A percentile compares a stretch with the other conserved stretches of the same genome.
phyloP scores from a whole-genome alignment of 108 stramenopile genomes.

The Seminavis robusta region DNA sequence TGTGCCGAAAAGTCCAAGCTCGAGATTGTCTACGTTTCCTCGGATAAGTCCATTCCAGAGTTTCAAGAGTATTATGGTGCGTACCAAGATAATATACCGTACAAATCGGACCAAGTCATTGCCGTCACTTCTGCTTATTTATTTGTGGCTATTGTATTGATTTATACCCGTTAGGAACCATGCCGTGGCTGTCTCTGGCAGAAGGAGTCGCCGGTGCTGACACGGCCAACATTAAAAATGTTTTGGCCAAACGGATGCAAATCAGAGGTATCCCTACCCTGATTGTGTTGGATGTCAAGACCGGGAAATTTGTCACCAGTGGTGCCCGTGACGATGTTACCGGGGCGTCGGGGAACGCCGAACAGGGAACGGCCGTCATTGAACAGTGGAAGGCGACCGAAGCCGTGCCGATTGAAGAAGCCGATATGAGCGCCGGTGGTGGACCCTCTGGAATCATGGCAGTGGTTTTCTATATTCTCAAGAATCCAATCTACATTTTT shows the following conservation, averaged over 20 bases:
- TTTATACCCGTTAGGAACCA: slow-evolving; percentile 34
- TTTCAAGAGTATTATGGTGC: slow-evolving; percentile 46
- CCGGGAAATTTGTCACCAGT: slow-evolving; percentile 55
- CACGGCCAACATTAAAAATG: slow-evolving; percentile 40
- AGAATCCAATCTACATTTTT: slow-evolving; percentile 59
- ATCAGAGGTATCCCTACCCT: slow-evolving; percentile 67
- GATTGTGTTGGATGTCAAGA: slow-evolving; percentile 64
- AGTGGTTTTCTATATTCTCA: slow-evolving; percentile 44
- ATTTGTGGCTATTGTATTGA: neutral
- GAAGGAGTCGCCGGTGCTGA: slow-evolving; percentile 24
- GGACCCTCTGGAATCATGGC: slow-evolving; percentile 17
- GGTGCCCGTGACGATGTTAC: slow-evolving; percentile 51
- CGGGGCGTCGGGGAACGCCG: slow-evolving; percentile 15
- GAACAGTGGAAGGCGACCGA: slow-evolving; percentile 49
- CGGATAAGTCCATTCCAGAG: slow-evolving; percentile 43
- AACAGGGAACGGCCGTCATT: slow-evolving; percentile 28
- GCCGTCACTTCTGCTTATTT: neutral
- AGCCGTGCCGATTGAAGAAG: slow-evolving; percentile 52
- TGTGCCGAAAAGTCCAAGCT: slow-evolving; percentile 36
- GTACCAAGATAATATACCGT: neutral
- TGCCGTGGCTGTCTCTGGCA: slow-evolving; percentile 71
- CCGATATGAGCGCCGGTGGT: slow-evolving; percentile 4
- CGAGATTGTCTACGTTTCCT: slow-evolving; percentile 67
- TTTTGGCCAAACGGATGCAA: slow-evolving; percentile 48
- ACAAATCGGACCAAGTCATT: neutral